Evolutionary conservation across 2,329 filamentous ascomycete genomes (phyloP).

Genomic region (Tolypocladium tropicale): DNA sequence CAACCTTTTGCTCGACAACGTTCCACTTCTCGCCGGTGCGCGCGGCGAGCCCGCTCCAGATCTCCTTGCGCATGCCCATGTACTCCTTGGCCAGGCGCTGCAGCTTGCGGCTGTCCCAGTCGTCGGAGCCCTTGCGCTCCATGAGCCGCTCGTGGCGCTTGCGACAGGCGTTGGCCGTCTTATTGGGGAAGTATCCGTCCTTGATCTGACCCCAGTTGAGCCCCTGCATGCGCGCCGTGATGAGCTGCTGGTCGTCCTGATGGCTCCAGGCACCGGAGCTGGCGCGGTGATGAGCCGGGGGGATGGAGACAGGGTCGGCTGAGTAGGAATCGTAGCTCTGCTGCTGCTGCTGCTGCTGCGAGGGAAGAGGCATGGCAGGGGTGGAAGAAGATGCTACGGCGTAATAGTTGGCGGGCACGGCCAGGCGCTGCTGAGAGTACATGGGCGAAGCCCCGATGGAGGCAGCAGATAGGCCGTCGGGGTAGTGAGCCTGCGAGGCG

Average conservation of each 20-base stretch:
- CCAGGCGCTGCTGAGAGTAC: constrained; percentile 30
- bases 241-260: constrained; percentile 63
- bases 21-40: constrained; percentile 75
- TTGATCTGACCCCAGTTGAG: constrained; percentile 81
- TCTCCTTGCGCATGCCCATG: constrained; percentile 67
- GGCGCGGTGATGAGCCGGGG: constrained; percentile 41
- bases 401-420: constrained; percentile 30
- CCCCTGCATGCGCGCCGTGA: constrained; percentile 60
- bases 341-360: constrained; percentile 19
- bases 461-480: constrained; percentile 25
- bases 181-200: constrained; percentile 62
- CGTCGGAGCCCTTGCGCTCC: constrained; percentile 62
- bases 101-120: constrained; percentile 69
- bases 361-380: constrained; percentile 16
- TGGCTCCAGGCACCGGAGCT: constrained; percentile 62
- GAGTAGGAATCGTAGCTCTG: constrained; percentile 29
- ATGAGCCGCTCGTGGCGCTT: constrained; percentile 81
- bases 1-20: constrained; percentile 52
- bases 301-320: constrained; percentile 19
- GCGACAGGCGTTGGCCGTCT: constrained; percentile 75
- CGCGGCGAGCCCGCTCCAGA: constrained; percentile 69
- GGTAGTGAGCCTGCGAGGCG: constrained; percentile 18
- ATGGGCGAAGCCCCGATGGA: constrained; percentile 31
- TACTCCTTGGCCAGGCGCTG: constrained; percentile 69
- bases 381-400: constrained; percentile 23